Conservation (phyloP, 805 yeast species). For the Ogataea wickerhamii region DNA sequence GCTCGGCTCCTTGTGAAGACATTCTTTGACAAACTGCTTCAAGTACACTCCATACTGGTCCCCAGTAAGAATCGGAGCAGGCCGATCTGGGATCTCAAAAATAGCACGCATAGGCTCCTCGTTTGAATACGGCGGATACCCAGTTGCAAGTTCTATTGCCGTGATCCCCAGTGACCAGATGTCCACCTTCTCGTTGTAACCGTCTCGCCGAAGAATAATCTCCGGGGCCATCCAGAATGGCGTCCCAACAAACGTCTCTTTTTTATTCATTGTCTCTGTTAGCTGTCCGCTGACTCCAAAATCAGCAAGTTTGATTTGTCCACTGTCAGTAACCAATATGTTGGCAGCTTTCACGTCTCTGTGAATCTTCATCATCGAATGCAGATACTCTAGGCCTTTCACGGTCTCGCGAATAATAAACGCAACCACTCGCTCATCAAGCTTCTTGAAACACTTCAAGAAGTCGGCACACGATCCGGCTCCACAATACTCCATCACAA, state of each 20-base stretch:
- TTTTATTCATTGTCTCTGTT: constrained; percentile 46
- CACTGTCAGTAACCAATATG: constrained; percentile 65
- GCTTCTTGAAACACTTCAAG: constrained; percentile 48
- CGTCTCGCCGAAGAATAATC: constrained; percentile 53
- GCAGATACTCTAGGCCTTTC: constrained; percentile 73
- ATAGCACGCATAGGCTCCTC: constrained; percentile 76
- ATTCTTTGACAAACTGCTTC: constrained; percentile 55
- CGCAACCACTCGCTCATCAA: constrained; percentile 59
- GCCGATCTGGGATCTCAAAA: constrained; percentile 60
- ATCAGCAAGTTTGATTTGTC: constrained; percentile 80
- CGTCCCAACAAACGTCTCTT: constrained; percentile 87
- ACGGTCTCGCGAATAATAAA: constrained; percentile 62
- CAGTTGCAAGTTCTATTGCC: constrained; percentile 77
- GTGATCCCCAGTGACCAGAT: constrained; percentile 97
- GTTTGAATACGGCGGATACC: constrained; percentile 74
- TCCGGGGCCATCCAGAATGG: constrained; percentile 99
- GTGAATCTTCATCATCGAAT: constrained; percentile 72
- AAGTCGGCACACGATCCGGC: constrained; percentile 89
- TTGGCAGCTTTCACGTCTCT: constrained; percentile 92
- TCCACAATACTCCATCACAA: constrained; percentile 92
- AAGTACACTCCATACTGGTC: constrained; percentile 38
- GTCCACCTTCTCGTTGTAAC: constrained; percentile 84
- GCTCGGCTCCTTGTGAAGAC: constrained; percentile 64
- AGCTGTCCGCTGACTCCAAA: constrained; percentile 92
- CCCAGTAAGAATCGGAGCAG: constrained; percentile 58